Evolutionary conservation across 306 rosid genomes (phyloP).

Genomic region (Pterocarpus santalinus): DNA sequence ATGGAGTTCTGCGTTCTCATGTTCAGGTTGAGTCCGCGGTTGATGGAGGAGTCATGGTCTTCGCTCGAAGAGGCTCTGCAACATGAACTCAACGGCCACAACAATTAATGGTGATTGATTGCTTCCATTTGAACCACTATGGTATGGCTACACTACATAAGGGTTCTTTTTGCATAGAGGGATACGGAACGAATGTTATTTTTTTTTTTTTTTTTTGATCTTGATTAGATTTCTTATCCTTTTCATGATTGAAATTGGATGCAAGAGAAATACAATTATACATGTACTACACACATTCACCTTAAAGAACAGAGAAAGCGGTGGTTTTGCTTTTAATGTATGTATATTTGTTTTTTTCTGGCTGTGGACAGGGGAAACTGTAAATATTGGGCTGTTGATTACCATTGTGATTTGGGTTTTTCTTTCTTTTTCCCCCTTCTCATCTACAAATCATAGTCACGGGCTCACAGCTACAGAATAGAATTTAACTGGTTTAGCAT

Average conservation of each 20-base stretch:
- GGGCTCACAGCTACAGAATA: background rate
- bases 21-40: slow-evolving; percentile 80
- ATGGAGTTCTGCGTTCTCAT: slow-evolving; percentile 92
- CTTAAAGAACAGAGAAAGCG: background rate
- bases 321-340: background rate
- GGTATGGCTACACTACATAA: no score
- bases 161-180: background rate
- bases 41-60: slow-evolving; percentile 71
- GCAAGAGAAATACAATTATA: background rate
- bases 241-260: slow-evolving; percentile 15
- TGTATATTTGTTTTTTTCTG: background rate
- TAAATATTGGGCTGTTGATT: background rate
- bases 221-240: background rate
- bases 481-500: background rate
- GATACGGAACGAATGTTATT: background rate
- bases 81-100: slow-evolving; percentile 24
- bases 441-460: background rate
- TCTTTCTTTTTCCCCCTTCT: background rate
- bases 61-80: slow-evolving; percentile 66
- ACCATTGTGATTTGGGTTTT: background rate
- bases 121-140: background rate
- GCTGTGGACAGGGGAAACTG: background rate
- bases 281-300: background rate
- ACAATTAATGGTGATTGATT: no score
- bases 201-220: background rate